Evolutionary conservation across 2,329 filamentous ascomycete species (phyloP).

Genomic region (Ophiobolus disseminans): DNA sequence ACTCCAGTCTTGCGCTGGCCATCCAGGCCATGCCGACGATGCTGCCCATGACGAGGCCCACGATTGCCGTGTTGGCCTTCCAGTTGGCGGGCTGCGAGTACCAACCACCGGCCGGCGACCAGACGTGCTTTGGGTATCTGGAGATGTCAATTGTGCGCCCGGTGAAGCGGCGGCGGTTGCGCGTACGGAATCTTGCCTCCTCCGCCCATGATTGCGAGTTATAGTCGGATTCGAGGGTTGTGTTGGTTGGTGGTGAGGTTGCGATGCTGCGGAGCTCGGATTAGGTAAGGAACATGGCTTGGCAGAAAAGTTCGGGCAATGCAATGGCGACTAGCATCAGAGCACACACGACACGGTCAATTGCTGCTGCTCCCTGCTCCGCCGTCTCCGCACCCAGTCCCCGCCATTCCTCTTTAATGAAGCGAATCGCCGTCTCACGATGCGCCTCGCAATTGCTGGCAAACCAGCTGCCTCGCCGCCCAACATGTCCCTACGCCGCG

Average conservation of each 20-base stretch:
- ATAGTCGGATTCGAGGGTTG: constrained; percentile 43
- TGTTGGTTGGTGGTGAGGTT: constrained; percentile 24
- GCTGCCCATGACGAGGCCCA: constrained; percentile 71
- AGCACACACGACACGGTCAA: constrained; percentile 34
- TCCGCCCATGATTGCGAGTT: constrained; percentile 66
- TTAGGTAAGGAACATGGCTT: constrained; percentile 22
- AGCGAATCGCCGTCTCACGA: constrained; percentile 67
- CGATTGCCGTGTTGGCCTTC: constrained; percentile 86
- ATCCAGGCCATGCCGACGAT: constrained; percentile 73
- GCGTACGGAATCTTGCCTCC: constrained; percentile 76
- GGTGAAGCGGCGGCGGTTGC: constrained; percentile 15
- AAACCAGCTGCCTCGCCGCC: constrained; percentile 52
- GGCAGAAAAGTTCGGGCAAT: constrained; percentile 47
- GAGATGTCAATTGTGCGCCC: constrained; percentile 21
- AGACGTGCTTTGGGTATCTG: constrained; percentile 98
- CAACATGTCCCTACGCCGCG: constrained; percentile 44
- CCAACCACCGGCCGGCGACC: constrained; percentile 98
- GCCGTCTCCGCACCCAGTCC: constrained; percentile 12
- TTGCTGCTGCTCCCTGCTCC: constrained; percentile 27
- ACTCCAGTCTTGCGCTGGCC: constrained; percentile 75
- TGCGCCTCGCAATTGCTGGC: constrained; percentile 67
- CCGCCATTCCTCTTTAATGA: constrained; percentile 55
- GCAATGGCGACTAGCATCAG: constrained; percentile 31
- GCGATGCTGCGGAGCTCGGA: constrained; percentile 20
- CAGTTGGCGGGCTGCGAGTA: constrained; percentile 95